Conservation (phyloP, 371 early-diverging fungal species). For the Mortierella sp. region DNA sequence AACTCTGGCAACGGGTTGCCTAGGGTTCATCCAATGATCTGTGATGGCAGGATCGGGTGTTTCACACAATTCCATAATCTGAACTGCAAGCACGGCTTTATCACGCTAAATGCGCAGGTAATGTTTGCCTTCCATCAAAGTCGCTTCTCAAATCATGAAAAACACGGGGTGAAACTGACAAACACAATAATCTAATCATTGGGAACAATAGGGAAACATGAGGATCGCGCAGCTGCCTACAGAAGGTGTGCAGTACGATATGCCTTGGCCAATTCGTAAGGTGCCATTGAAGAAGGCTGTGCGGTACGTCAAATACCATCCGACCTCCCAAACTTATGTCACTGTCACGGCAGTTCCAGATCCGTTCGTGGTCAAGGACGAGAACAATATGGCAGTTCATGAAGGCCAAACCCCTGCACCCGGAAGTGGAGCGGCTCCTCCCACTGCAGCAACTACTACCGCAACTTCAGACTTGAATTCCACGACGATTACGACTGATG, state of each 20-base stretch:
- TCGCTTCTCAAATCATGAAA: too few relatives aligned
- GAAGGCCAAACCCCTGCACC: constrained; percentile 34
- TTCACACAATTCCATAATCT: constrained; percentile 89
- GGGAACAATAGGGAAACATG: constrained; percentile 67
- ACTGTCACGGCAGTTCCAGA: constrained; percentile 75
- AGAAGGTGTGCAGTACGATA: constrained; percentile 79
- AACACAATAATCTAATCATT: too few relatives aligned
- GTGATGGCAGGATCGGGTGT: constrained; percentile 71
- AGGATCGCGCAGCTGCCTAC: constrained; percentile 79
- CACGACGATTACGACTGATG: constrained; percentile 12
- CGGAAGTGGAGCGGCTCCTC: constrained; percentile 3
- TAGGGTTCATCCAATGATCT: constrained; percentile 85
- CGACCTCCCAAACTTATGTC: constrained; percentile 82
- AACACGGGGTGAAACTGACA: too few relatives aligned
- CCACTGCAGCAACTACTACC: background rate
- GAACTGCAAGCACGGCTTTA: constrained; percentile 85
- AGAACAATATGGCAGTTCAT: constrained; percentile 61
- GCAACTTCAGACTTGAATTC: background rate
- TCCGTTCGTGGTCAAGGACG: constrained; percentile 76
- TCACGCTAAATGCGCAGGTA: constrained; percentile 70
- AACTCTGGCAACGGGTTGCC: constrained; percentile 58
- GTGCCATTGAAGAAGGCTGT: constrained; percentile 80
- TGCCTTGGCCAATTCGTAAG: constrained; percentile 88
- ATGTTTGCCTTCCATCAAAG: background rate
- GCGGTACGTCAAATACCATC: constrained; percentile 86